These are phyloP conservation scores for Balansia obtecta DNA, from an alignment of 2,329 filamentous ascomycete species.

Conservation along the genomic window DNA sequence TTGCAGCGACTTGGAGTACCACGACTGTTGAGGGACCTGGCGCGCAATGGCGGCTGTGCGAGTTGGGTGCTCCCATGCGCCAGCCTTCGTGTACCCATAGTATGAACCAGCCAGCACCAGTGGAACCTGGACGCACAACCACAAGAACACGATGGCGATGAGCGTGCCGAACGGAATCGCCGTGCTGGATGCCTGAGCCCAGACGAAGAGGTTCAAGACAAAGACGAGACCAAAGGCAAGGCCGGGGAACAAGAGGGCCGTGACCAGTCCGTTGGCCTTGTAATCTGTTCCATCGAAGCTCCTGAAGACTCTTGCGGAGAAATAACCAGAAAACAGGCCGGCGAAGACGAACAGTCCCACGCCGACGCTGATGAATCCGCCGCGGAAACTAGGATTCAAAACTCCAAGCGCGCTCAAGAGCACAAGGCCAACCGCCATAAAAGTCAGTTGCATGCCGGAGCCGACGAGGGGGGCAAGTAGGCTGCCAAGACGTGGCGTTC, in stretches of 20 bases:
- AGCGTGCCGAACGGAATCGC: conserved; percentile 76
- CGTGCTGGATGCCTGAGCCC: conserved; percentile 79
- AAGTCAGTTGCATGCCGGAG: conserved; percentile 75
- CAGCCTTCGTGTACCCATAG: conserved; percentile 57
- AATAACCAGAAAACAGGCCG: conserved; percentile 76
- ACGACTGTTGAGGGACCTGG: conserved; percentile 61
- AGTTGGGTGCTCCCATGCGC: conserved; percentile 69
- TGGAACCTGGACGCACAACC: conserved; percentile 77
- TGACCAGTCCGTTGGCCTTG: conserved; percentile 64
- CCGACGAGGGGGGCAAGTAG: conserved; percentile 71
- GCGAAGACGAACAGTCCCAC: conserved; percentile 75
- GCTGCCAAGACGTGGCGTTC: conserved; percentile 55
- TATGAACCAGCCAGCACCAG: conserved; percentile 72
- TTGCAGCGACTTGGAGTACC: conserved; percentile 56
- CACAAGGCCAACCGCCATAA: conserved; percentile 65
- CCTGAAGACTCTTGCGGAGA: conserved; percentile 70
- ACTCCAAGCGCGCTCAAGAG: conserved; percentile 63
- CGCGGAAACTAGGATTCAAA: conserved; percentile 78
- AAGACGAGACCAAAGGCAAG: conserved; percentile 64
- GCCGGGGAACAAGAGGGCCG: conserved; percentile 67
- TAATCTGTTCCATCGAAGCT: conserved; percentile 69
- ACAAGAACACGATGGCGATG: conserved; percentile 58
- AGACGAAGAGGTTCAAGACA: conserved; percentile 77
- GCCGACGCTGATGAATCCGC: conserved; percentile 76
- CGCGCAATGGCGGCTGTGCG: conserved; percentile 61